Evolutionary conservation across 2,329 filamentous ascomycete genomes (phyloP), one percentile per base, ranked within the genome.

Genomic region (Phaeosphaeria sp.): DNA sequence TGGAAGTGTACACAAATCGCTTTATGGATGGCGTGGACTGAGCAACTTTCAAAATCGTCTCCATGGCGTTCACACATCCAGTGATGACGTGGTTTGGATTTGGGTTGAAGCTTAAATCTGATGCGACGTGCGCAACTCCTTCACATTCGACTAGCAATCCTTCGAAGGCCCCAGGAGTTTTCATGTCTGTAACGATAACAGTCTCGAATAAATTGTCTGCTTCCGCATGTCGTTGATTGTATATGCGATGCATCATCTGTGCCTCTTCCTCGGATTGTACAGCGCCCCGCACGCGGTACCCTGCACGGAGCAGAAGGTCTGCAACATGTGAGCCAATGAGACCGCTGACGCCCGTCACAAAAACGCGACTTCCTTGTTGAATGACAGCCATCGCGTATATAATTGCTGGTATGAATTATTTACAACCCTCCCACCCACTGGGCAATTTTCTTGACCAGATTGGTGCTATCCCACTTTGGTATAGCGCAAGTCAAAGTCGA

Each of bases 261-360:
- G 44, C 44, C 44, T 46, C 44, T 27, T 46, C 22, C 17, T 46
- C 56, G 44, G 66, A 62, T 44, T 73, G 68, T 10, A 71, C 71
- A 4, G 71, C 63, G 33, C 73, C 73, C 23, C 71, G 67, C 18
- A 76, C 73, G 22, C 64, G 60, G 56, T 71, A 76, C n/a, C 73
- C 72, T 47, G 49, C 54, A 1, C 56, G 50, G 18, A 76, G 68
- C 23, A 73, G 61, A 41, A 76, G 65, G 50, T 74, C 68, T 23
- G 67, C 70, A n/a, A 74, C 61, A 30, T 75, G 71, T 21, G 61
- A 64, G 18, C 66, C 73, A 50, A 76, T 68, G 21, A 72, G 60
- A n/a, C 73, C 72, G 56, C 70, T 74, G 30, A 63, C 60, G 22
- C 72, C 73, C 4, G 73, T 76, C 0, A 76, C 68, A 18, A 76